Evolutionary conservation across 176 grass and related monocot genomes (phyloP).

Genomic region (Lolium rigidum): DNA sequence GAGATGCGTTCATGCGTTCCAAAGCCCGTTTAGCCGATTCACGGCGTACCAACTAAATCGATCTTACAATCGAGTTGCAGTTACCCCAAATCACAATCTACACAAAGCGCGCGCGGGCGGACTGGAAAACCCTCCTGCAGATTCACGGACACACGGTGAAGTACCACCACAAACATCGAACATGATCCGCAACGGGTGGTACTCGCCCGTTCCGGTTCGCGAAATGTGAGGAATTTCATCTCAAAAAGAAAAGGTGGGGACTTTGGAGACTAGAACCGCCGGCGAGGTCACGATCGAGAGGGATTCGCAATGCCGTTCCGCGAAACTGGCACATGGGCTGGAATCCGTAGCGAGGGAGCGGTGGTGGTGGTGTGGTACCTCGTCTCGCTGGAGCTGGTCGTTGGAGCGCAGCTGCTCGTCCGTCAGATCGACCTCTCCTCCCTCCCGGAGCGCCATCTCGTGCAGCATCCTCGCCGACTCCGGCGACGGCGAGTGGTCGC

Average conservation of each 20-base stretch:
- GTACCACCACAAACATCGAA: neutral
- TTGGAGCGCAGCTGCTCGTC: constrained; percentile 50
- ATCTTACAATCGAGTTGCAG: constrained; percentile 4
- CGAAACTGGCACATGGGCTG: neutral
- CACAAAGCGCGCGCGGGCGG: neutral
- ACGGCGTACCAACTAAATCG: neutral
- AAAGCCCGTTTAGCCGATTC: neutral
- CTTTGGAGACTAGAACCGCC: neutral
- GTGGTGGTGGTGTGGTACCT: neutral
- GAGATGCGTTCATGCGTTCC: neutral
- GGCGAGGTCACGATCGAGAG: neutral
- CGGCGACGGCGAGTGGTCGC: neutral
- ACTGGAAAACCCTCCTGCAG: neutral
- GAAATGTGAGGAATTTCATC: neutral
- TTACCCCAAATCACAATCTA: neutral
- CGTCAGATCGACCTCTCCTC: constrained; percentile 22
- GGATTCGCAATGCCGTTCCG: neutral
- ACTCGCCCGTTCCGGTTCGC: neutral
- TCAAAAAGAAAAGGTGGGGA: neutral
- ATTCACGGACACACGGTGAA: neutral
- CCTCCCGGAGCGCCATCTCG: constrained; percentile 18
- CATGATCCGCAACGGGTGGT: neutral
- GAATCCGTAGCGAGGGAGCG: neutral
- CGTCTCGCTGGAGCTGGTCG: constrained; percentile 44
- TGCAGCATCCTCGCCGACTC: constrained; percentile 28